These are phyloP conservation scores for Chalaropsis thielavioides DNA, from an alignment of 2,329 filamentous ascomycete species.

Conservation along the genomic window DNA sequence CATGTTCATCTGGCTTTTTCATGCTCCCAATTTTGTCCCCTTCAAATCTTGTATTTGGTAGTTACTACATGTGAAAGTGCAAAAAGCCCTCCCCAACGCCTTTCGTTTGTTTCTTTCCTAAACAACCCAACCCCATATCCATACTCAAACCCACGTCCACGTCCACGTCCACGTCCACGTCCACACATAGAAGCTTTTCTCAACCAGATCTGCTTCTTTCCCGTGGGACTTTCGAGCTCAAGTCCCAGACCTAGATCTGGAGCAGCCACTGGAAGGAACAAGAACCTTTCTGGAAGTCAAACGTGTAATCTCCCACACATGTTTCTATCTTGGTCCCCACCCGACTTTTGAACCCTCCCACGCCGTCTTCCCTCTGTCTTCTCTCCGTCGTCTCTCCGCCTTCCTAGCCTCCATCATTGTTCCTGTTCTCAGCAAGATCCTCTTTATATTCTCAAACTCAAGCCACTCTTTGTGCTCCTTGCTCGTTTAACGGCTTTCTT, in stretches of 20 bases:
- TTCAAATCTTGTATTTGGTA: background rate
- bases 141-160: background rate
- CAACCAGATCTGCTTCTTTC: background rate
- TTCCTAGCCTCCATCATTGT: background rate
- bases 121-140: background rate
- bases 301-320: background rate
- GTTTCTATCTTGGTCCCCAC: background rate
- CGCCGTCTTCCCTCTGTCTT: background rate
- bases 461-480: constrained; percentile 2
- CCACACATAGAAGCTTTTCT: background rate
- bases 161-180: background rate
- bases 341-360: background rate
- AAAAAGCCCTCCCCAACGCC: background rate
- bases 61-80: background rate
- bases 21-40: background rate
- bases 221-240: background rate
- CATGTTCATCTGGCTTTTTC: background rate
- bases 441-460: background rate
- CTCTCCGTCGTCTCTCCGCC: background rate
- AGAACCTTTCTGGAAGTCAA: background rate
- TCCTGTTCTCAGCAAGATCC: background rate
- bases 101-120: background rate
- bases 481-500: background rate
- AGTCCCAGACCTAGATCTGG: background rate
- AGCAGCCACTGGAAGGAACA: background rate